These are phyloP conservation scores for Trametes coccinea DNA, from an alignment of 768 basidiomycete genomes.

Conservation along the genomic window DNA sequence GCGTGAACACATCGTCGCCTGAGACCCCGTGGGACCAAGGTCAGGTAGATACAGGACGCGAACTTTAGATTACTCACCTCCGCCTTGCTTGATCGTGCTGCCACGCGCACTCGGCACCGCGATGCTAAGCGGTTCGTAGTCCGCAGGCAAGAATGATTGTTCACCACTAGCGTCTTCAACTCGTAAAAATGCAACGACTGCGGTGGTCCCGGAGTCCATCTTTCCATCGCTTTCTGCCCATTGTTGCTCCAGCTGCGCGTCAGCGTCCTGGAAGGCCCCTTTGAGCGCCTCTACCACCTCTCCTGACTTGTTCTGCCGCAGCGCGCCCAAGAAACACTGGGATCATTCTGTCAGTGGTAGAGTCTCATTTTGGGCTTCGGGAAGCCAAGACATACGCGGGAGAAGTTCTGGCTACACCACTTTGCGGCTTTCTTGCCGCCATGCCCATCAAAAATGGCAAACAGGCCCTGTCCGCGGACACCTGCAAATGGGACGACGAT, in stretches of 20 bases:
- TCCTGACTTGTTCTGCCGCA: slow-evolving; percentile 54
- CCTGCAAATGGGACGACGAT: slow-evolving; percentile 94
- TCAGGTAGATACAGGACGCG: too few relatives aligned
- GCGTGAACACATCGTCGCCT: slow-evolving; percentile 20
- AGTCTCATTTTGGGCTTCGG: neutral
- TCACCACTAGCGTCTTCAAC: slow-evolving; percentile 78
- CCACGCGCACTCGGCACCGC: slow-evolving; percentile 35
- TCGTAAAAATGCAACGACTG: slow-evolving; percentile 92
- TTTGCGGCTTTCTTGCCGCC: slow-evolving; percentile 98
- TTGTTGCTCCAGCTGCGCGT: slow-evolving; percentile 77
- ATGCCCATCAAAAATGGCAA: slow-evolving; percentile 97
- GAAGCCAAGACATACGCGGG: slow-evolving; percentile 55
- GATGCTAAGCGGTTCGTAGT: slow-evolving; percentile 21
- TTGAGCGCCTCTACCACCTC: slow-evolving; percentile 88
- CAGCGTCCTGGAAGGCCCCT: slow-evolving; percentile 91
- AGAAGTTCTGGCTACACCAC: slow-evolving; percentile 97
- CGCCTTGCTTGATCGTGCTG: slow-evolving; percentile 43
- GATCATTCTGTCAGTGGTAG: neutral
- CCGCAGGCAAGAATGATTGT: slow-evolving; percentile 58
- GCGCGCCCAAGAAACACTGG: slow-evolving; percentile 65
- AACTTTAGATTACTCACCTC: slow-evolving; percentile 38
- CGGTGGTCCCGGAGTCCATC: slow-evolving; percentile 96
- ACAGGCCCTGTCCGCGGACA: slow-evolving; percentile 94
- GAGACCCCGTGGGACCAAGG: neutral
- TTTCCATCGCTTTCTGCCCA: slow-evolving; percentile 86